Evolutionary conservation across 139 green algal species (phyloP).

Genomic region (Tetraselmis striata): DNA sequence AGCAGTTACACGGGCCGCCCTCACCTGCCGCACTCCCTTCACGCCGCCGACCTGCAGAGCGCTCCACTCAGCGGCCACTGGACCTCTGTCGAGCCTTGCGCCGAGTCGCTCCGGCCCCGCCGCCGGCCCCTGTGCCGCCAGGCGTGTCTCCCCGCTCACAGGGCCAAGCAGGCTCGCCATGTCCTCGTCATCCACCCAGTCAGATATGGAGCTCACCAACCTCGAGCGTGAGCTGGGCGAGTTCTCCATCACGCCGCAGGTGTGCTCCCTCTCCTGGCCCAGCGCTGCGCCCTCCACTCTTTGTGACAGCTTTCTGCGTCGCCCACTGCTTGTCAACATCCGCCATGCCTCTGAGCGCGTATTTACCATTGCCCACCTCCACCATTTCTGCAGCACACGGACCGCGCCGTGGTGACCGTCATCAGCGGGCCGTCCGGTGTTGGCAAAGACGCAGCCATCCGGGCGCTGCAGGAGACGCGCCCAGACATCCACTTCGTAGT

Average conservation of each 20-base stretch:
- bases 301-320: not conserved
- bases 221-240: not conserved
- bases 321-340: too few species aligned
- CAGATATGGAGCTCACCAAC: not conserved
- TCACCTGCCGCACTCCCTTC: not conserved
- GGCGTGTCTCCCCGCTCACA: too few species aligned
- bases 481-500: slow-evolving; percentile 90
- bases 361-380: too few species aligned
- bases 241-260: not conserved
- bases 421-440: slow-evolving; percentile 89
- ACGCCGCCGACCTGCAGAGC: not conserved
- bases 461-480: slow-evolving; percentile 50
- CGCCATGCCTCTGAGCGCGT: too few species aligned
- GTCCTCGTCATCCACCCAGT: not conserved
- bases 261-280: not conserved
- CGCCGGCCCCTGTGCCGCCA: too few species aligned
- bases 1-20: not conserved
- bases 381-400: too few species aligned
- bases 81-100: not conserved
- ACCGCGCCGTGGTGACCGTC: slow-evolving; percentile 60
- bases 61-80: not conserved
- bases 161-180: too few species aligned
- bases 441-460: slow-evolving; percentile 89
- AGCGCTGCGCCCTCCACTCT: not conserved
- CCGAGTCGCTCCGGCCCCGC: not conserved